A percentile compares a stretch with the other conserved stretches of the same genome.
Conservation (phyloP, 2,329 filamentous ascomycete species). For the Gnomoniopsis smithogilvyi region DNA sequence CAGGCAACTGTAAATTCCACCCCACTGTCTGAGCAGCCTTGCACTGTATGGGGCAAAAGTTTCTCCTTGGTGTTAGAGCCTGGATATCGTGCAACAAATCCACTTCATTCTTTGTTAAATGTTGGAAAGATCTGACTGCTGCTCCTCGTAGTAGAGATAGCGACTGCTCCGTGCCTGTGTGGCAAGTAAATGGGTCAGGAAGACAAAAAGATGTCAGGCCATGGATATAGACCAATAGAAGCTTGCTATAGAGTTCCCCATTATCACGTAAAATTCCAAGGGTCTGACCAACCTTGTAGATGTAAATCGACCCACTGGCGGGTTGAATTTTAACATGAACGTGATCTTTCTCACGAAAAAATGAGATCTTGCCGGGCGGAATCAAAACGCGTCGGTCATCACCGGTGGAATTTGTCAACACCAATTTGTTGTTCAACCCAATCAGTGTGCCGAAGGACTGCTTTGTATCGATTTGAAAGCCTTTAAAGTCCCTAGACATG, state of each 20-base stretch:
- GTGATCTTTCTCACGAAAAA: constrained; percentile 22
- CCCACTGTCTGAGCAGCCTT: constrained; percentile 43
- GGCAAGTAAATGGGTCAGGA: constrained; percentile 43
- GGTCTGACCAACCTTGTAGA: constrained; percentile 44
- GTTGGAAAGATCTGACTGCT: constrained; percentile 43
- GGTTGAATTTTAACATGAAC: constrained; percentile 33
- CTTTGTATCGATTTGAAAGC: constrained; percentile 43
- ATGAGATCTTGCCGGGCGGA: constrained; percentile 30
- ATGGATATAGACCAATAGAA: constrained; percentile 51
- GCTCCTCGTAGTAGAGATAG: constrained; percentile 46
- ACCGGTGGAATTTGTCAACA: constrained; percentile 31
- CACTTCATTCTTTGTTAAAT: constrained; percentile 33
- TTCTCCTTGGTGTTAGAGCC: constrained; percentile 36
- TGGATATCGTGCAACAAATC: constrained; percentile 36
- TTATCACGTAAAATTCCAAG: constrained; percentile 50
- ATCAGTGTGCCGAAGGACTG: constrained; percentile 46
- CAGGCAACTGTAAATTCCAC: constrained; percentile 38
- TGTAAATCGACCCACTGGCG: constrained; percentile 27
- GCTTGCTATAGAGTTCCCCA: constrained; percentile 46
- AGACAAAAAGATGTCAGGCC: constrained; percentile 51
- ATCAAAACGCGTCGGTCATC: constrained; percentile 34
- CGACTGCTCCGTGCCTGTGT: constrained; percentile 54
- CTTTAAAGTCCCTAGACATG: constrained; percentile 46
- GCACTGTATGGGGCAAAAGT: constrained; percentile 41
- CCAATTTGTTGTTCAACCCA: constrained; percentile 47